These are phyloP conservation scores for Arabidopsis lyrata DNA, from an alignment of 441 rosid species.

Conservation along the genomic window DNA sequence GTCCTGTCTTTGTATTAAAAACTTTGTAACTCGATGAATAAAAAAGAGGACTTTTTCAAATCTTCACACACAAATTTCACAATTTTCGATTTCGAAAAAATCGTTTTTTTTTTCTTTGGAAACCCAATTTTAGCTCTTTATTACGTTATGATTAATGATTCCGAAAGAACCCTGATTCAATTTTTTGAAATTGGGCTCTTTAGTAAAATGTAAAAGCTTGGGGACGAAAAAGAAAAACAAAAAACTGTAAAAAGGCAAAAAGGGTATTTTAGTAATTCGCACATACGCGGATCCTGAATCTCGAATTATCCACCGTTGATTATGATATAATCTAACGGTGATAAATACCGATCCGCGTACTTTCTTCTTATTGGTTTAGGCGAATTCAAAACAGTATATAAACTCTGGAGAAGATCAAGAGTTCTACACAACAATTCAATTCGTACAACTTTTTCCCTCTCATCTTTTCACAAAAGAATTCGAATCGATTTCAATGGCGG, in stretches of 20 bases:
- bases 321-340: slow-evolving; percentile 50
- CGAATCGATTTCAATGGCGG: slow-evolving; percentile 60
- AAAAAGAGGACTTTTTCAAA: no score
- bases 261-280: slow-evolving; percentile 16
- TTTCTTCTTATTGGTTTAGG: slow-evolving; percentile 51
- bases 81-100: no score
- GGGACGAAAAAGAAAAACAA: not conserved
- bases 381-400: slow-evolving; percentile 32
- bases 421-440: not conserved
- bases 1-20: no score
- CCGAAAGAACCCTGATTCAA: not conserved
- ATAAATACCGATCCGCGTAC: slow-evolving; percentile 39
- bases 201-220: not conserved
- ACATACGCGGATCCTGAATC: not conserved
- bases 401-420: not conserved
- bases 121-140: no score
- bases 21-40: no score
- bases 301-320: slow-evolving; percentile 45
- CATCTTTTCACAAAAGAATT: slow-evolving; percentile 25
- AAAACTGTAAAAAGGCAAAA: not conserved
- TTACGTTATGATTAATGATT: no score
- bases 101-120: no score
- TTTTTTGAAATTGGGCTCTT: not conserved
- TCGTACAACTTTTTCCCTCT: slow-evolving; percentile 10
- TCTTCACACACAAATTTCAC: no score